phyloP scores from a whole-genome alignment of 139 green algal species.

The Deuterostichococcus epilithicus region DNA sequence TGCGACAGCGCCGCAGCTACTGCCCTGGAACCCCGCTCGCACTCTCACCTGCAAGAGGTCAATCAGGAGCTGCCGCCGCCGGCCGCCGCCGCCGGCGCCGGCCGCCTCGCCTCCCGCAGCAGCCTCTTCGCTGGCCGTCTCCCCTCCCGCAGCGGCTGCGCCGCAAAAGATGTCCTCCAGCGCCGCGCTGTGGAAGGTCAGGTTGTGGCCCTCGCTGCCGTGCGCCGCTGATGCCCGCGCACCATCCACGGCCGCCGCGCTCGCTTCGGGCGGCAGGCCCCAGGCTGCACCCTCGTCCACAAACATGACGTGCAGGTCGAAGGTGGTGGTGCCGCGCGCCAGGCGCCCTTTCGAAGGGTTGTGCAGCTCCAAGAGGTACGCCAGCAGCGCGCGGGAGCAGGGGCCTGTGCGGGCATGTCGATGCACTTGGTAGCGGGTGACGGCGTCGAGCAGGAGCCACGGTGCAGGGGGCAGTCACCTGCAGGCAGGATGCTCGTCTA shows the following conservation, averaged over 20 bases:
- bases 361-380: conserved; percentile 41
- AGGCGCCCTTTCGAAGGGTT: conserved; percentile 21
- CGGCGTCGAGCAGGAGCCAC: background rate
- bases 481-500: no score
- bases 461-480: no score
- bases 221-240: background rate
- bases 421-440: background rate
- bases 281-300: conserved; percentile 31
- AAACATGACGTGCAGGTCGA: conserved; percentile 44
- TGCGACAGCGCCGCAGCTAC: background rate
- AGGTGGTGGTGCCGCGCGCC: conserved; percentile 44
- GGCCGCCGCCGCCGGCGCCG: background rate
- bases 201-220: background rate
- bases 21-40: no score
- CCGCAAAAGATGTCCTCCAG: conserved; percentile 39
- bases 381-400: conserved; percentile 39
- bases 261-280: background rate
- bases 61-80: background rate
- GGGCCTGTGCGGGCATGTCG: conserved; percentile 17
- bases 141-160: conserved; percentile 6
- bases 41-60: conserved; percentile 21
- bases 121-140: no score
- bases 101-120: no score
- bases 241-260: background rate
- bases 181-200: conserved; percentile 19